A percentile compares a stretch with the other conserved stretches of the same genome.
Conservation (phyloP, 2,329 filamentous ascomycete species). For the Phaeosphaeria sp. region DNA sequence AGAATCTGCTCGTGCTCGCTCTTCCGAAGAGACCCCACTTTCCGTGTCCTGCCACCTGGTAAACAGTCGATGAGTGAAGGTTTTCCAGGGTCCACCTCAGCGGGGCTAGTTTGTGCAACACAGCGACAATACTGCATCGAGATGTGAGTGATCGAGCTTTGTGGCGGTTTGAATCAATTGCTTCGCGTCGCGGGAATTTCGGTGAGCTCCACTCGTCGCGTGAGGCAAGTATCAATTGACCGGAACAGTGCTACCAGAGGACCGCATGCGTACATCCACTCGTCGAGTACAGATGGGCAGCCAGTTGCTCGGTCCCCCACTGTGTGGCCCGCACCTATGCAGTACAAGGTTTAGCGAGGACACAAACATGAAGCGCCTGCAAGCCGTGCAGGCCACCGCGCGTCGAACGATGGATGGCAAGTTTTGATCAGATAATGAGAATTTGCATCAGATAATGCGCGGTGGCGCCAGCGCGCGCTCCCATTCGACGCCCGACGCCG, state of each 20-base stretch:
- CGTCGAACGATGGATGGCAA: neutral
- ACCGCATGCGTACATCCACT: neutral
- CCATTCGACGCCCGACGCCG: conserved; percentile 20
- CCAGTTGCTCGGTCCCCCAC: neutral
- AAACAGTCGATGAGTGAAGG: neutral
- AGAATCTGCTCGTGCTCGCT: neutral
- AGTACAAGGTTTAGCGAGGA: no score
- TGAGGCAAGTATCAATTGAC: neutral
- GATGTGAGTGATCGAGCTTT: neutral
- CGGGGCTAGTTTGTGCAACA: neutral
- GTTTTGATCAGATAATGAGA: conserved; percentile 36
- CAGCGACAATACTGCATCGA: neutral
- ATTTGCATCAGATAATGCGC: conserved; percentile 35
- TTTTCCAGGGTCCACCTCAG: neutral
- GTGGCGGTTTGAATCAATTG: neutral
- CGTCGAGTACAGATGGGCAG: neutral
- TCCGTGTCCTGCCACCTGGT: neutral
- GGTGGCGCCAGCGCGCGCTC: conserved; percentile 1
- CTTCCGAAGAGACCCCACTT: neutral
- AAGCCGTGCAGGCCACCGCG: neutral
- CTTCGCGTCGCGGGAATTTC: neutral
- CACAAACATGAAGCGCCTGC: no score
- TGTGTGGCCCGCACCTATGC: neutral
- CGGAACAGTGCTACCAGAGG: neutral
- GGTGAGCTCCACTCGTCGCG: neutral